Conservation (phyloP, 257 asterid genomes). For the Craterostigma plantagineum region DNA sequence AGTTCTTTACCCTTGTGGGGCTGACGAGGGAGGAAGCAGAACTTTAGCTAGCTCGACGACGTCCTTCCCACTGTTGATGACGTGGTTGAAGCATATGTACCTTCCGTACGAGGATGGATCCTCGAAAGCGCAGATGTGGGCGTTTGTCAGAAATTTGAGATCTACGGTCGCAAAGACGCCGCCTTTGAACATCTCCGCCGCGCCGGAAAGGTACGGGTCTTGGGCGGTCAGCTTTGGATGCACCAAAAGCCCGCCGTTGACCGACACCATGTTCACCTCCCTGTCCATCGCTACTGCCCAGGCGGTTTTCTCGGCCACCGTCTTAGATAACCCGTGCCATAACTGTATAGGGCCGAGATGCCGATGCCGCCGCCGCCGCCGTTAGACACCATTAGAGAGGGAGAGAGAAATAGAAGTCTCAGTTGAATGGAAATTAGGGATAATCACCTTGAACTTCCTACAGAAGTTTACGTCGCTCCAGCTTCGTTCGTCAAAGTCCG, state of each 20-base stretch:
- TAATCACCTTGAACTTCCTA: slow-evolving; percentile 53
- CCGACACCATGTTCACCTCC: slow-evolving; percentile 66
- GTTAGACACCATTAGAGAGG: background rate
- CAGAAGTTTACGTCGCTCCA: slow-evolving; percentile 80
- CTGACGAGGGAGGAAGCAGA: slow-evolving; percentile 25
- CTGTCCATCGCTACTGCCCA: slow-evolving; percentile 98
- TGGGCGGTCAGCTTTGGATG: slow-evolving; percentile 40
- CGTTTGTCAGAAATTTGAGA: slow-evolving; percentile 51
- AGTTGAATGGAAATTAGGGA: background rate
- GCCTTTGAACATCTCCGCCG: slow-evolving; percentile 68
- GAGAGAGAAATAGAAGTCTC: background rate
- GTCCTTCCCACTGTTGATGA: slow-evolving; percentile 33
- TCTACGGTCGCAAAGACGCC: slow-evolving; percentile 84
- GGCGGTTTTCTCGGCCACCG: slow-evolving; percentile 75
- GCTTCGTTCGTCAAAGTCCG: slow-evolving; percentile 43
- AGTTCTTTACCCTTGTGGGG: slow-evolving; percentile 13
- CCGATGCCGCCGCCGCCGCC: background rate
- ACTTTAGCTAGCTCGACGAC: slow-evolving; percentile 35
- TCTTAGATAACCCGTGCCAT: slow-evolving; percentile 82
- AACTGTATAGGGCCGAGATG: slow-evolving; percentile 18
- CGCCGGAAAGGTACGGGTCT: slow-evolving; percentile 78
- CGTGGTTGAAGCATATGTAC: slow-evolving; percentile 64
- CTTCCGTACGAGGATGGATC: slow-evolving; percentile 67
- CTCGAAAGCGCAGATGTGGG: slow-evolving; percentile 78
- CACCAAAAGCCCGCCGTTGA: slow-evolving; percentile 59